Evolutionary conservation across 2,329 filamentous ascomycete genomes (phyloP).

Genomic region (Pyrenochaeta sp.): DNA sequence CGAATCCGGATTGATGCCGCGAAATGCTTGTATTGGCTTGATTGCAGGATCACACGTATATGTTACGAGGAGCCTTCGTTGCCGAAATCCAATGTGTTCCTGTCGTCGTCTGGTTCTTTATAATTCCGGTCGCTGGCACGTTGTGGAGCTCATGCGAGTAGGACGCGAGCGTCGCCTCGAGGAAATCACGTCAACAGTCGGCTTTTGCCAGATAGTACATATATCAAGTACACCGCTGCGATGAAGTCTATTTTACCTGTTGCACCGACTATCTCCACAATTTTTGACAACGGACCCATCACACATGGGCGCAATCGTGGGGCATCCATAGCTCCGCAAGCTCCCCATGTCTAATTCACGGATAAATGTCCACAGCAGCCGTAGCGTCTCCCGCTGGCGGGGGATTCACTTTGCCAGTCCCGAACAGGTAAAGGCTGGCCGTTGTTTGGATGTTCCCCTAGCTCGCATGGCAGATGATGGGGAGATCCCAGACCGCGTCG

Average conservation of each 20-base stretch:
- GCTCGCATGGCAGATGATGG: neutral
- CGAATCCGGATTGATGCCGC: conserved; percentile 6
- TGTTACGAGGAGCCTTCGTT: neutral
- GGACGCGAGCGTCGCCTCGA: neutral
- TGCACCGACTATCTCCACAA: conserved; percentile 5
- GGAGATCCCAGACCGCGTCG: conserved; percentile 7
- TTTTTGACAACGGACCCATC: conserved; percentile 11
- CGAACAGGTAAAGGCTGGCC: conserved; percentile 6
- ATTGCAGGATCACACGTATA: neutral
- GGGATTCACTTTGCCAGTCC: conserved; percentile 3
- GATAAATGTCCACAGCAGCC: conserved; percentile 29
- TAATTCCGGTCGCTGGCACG: neutral
- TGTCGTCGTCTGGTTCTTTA: neutral
- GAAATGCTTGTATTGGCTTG: conserved; percentile 12
- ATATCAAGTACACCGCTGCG: neutral
- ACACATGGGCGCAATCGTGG: conserved; percentile 16
- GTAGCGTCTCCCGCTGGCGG: conserved; percentile 17
- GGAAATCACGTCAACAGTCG: neutral
- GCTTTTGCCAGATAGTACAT: neutral
- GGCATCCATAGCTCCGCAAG: conserved; percentile 16
- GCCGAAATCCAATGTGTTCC: neutral
- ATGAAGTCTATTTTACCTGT: conserved; percentile 7
- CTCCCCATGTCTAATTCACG: conserved; percentile 21
- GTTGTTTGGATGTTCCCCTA: conserved; percentile 4
- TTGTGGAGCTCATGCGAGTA: neutral